Conservation (phyloP, 2,329 filamentous ascomycete genomes). For the Talaromyces sp. region DNA sequence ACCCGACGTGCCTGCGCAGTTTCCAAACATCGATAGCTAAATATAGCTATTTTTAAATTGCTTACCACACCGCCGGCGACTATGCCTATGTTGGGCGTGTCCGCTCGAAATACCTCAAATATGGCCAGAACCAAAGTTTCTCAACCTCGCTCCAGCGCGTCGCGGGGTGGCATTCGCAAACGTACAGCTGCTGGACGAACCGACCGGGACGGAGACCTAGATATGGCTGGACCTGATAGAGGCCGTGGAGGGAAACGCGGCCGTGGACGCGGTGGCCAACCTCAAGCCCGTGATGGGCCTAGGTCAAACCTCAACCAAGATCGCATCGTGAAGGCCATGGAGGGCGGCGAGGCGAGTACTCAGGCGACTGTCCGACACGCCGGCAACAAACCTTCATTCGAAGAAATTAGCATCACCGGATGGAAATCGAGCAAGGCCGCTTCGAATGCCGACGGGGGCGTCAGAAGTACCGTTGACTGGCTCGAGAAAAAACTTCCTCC, state of each 20-base stretch:
- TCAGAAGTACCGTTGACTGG: constrained; percentile 60
- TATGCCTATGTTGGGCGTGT: constrained; percentile 11
- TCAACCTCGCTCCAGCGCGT: constrained; percentile 21
- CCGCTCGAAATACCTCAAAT: constrained; percentile 15
- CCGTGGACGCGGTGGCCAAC: constrained; percentile 22
- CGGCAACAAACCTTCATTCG: constrained; percentile 22
- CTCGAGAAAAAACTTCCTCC: constrained; percentile 64
- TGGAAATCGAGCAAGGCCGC: constrained; percentile 64
- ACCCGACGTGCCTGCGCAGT: neutral
- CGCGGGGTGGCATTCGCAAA: constrained; percentile 49
- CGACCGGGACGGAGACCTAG: constrained; percentile 57
- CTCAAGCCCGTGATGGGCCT: constrained; percentile 19
- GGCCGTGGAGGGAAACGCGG: constrained; percentile 28
- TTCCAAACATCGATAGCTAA: neutral
- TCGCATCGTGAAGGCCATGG: constrained; percentile 29
- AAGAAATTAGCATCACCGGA: constrained; percentile 49
- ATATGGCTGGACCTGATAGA: constrained; percentile 47
- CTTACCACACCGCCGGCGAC: neutral
- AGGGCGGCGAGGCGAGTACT: constrained; percentile 25
- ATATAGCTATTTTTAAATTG: neutral
- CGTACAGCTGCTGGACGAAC: constrained; percentile 34
- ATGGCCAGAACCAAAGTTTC: constrained; percentile 29
- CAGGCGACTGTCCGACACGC: constrained; percentile 37
- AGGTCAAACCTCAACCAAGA: constrained; percentile 15
- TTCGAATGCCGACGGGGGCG: constrained; percentile 59